Percentiles rank a stretch among this genome's conserved stretches.
Evolutionary conservation across 108 stramenopile genomes (phyloP).

Genomic region (Craspedostauros australis): DNA sequence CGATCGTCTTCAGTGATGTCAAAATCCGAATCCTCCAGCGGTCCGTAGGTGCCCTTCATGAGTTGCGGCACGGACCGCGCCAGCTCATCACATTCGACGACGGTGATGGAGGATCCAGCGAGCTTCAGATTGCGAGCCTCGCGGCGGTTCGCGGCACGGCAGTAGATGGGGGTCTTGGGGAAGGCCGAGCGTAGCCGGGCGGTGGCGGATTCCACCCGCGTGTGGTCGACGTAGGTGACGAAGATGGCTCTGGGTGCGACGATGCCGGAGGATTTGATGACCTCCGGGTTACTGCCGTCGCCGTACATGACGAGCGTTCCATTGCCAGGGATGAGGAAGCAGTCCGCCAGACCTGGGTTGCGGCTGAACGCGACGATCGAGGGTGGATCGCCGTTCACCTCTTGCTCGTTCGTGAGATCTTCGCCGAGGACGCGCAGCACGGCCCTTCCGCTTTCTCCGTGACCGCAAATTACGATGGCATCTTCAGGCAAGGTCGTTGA

Average conservation of each 20-base stretch:
- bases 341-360: slow-evolving; percentile 32
- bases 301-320: slow-evolving; percentile 46
- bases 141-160: slow-evolving; percentile 32
- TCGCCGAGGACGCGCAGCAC: slow-evolving; percentile 29
- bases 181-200: slow-evolving; percentile 36
- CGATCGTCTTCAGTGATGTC: slow-evolving; percentile 9
- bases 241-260: slow-evolving; percentile 48
- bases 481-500: slow-evolving; percentile 35
- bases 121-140: slow-evolving; percentile 36
- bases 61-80: slow-evolving; percentile 34
- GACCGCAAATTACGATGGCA: slow-evolving; percentile 63
- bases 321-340: slow-evolving; percentile 20
- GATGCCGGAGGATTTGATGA: slow-evolving; percentile 46
- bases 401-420: slow-evolving; percentile 2
- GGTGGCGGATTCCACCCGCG: slow-evolving; percentile 30
- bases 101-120: slow-evolving; percentile 50
- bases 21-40: background rate
- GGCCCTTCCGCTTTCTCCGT: slow-evolving; percentile 42
- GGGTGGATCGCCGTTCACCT: slow-evolving; percentile 8
- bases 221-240: slow-evolving; percentile 41
- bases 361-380: slow-evolving; percentile 54
- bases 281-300: slow-evolving; percentile 45
- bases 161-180: slow-evolving; percentile 42
- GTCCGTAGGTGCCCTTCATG: slow-evolving; percentile 15
- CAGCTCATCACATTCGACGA: slow-evolving; percentile 58